These are phyloP conservation scores for Talaromyces albobiverticillius DNA, from an alignment of 2,329 filamentous ascomycete species.

Conservation along the genomic window DNA sequence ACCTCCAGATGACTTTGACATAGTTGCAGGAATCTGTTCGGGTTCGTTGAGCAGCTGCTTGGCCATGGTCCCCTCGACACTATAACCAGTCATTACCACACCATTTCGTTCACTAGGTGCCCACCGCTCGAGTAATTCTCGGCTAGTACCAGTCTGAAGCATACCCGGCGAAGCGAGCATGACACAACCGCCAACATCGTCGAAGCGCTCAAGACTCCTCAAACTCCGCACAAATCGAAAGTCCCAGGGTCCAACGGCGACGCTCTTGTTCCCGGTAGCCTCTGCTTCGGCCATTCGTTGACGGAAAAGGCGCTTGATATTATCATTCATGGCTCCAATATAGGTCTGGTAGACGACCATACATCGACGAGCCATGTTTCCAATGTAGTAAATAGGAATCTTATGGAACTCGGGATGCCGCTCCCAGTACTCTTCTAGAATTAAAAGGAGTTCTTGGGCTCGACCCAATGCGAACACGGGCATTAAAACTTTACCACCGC, in stretches of 20 bases:
- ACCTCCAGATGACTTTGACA: slow-evolving; percentile 62
- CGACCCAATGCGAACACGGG: slow-evolving; percentile 92
- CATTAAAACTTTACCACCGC: slow-evolving; percentile 87
- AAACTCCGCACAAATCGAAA: slow-evolving; percentile 91
- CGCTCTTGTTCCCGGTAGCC: slow-evolving; percentile 73
- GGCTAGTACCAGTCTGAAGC: slow-evolving; percentile 92
- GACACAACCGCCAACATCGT: slow-evolving; percentile 91
- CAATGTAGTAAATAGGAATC: slow-evolving; percentile 95
- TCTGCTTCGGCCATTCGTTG: slow-evolving; percentile 91
- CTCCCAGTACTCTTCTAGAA: slow-evolving; percentile 95
- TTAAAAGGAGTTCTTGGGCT: slow-evolving; percentile 89
- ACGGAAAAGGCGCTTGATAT: slow-evolving; percentile 92
- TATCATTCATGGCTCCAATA: slow-evolving; percentile 97
- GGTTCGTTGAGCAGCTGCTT: slow-evolving; percentile 94
- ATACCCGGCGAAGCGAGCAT: slow-evolving; percentile 98
- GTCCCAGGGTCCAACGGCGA: slow-evolving; percentile 76
- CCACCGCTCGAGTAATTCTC: slow-evolving; percentile 92
- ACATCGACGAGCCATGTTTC: slow-evolving; percentile 89
- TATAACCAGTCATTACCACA: slow-evolving; percentile 98
- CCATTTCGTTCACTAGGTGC: slow-evolving; percentile 94
- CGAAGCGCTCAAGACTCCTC: slow-evolving; percentile 90
- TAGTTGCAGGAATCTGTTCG: slow-evolving; percentile 90
- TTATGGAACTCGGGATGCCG: slow-evolving; percentile 85
- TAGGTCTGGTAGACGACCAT: slow-evolving; percentile 99
- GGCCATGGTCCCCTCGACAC: slow-evolving; percentile 97